Evolutionary conservation across 2,329 filamentous ascomycete genomes (phyloP).

Genomic region (Ceratocystis cacaofunesta): DNA sequence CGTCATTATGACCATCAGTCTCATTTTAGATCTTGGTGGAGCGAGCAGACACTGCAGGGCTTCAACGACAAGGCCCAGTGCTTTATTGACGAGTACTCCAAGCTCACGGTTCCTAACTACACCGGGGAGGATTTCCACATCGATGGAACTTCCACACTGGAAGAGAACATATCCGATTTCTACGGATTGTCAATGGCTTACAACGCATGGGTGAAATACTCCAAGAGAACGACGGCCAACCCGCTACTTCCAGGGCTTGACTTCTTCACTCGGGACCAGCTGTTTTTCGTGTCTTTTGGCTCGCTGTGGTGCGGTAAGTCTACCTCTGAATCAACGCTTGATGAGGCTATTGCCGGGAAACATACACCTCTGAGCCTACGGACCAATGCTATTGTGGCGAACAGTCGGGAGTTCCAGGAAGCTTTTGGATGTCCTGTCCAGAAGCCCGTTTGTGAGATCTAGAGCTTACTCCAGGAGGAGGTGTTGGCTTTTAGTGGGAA

Average conservation of each 20-base stretch:
- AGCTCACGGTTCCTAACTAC: slow-evolving; percentile 27
- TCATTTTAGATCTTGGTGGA: slow-evolving; percentile 54
- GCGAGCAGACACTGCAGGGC: slow-evolving; percentile 39
- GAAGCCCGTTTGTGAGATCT: slow-evolving; percentile 7
- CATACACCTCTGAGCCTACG: neutral
- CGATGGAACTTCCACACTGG: slow-evolving; percentile 47
- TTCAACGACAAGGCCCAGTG: slow-evolving; percentile 48
- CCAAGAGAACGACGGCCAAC: slow-evolving; percentile 33
- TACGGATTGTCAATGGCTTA: slow-evolving; percentile 50
- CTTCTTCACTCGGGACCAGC: slow-evolving; percentile 48
- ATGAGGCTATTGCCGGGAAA: neutral
- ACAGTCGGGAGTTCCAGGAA: neutral
- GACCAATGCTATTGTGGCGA: neutral
- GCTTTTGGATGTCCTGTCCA: neutral
- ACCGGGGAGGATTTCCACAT: slow-evolving; percentile 28
- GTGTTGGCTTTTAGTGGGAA: too few species aligned
- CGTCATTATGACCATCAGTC: slow-evolving; percentile 51
- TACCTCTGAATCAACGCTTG: neutral
- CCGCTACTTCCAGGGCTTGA: slow-evolving; percentile 44
- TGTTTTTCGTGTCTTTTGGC: slow-evolving; percentile 53
- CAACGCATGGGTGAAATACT: slow-evolving; percentile 48
- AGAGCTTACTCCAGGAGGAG: too few species aligned
- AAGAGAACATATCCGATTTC: slow-evolving; percentile 59
- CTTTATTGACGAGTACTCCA: slow-evolving; percentile 50
- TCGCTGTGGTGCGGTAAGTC: slow-evolving; percentile 55